phyloP scores from a whole-genome alignment of 306 rosid genomes.

The Senna siamea region DNA sequence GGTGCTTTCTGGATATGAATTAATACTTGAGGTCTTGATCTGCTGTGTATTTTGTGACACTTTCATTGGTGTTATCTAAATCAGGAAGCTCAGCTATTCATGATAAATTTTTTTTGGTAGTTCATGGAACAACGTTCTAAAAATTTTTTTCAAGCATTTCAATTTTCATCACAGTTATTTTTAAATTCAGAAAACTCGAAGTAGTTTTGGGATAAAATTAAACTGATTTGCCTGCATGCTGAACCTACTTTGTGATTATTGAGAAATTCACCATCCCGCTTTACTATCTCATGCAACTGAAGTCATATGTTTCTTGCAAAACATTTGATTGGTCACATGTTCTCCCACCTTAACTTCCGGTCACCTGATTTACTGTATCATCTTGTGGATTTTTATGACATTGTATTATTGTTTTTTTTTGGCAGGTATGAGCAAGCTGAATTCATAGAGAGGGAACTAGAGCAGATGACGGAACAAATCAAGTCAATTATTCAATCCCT shows the following conservation, averaged over 20 bases:
- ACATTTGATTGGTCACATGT: not conserved
- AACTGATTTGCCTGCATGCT: not conserved
- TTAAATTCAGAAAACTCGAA: not conserved
- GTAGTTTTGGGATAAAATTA: not conserved
- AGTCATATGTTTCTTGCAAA: conserved; percentile 5
- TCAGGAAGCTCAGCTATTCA: not conserved
- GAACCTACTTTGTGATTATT: not conserved
- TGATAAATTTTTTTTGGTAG: not conserved
- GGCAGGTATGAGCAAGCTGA: conserved; percentile 94
- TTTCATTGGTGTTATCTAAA: conserved; percentile 9
- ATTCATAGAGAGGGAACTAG: conserved; percentile 85
- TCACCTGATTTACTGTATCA: conserved; percentile 13
- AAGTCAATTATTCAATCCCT: conserved; percentile 85
- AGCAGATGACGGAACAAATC: conserved; percentile 95
- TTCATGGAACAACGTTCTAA: conserved; percentile 7
- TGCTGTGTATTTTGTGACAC: not conserved
- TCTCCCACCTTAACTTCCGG: conserved; percentile 10
- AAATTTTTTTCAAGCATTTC: not conserved
- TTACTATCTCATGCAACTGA: not conserved
- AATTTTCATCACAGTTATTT: conserved; percentile 9
- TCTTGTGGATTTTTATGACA: not conserved
- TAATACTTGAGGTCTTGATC: not conserved
- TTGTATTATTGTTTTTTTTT: conserved; percentile 2
- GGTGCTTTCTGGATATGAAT: not conserved
- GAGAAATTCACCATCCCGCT: conserved; percentile 5